Evolutionary conservation across 2,329 filamentous ascomycete species (phyloP).

Genomic region (Penicillium sp.): DNA sequence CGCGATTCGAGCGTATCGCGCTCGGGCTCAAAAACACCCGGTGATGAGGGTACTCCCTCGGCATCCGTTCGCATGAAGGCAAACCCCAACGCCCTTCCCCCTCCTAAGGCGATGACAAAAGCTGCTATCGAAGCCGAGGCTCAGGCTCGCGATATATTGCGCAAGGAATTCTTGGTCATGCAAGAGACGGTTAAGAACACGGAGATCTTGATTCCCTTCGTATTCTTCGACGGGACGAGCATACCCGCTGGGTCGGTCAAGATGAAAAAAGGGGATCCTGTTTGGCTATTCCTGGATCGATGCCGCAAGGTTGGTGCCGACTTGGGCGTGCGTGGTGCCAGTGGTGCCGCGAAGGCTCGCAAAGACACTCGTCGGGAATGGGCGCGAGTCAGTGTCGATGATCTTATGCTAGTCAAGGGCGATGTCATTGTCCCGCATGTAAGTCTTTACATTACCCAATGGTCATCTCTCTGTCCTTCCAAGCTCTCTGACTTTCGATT

Average conservation of each 20-base stretch:
- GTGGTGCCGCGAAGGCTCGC: slow-evolving; percentile 43
- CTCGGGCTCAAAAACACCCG: slow-evolving; percentile 38
- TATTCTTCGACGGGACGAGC: slow-evolving; percentile 94
- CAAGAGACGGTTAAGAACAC: slow-evolving; percentile 86
- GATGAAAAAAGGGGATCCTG: slow-evolving; percentile 86
- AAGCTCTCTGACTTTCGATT: slow-evolving; percentile 8
- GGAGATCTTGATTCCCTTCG: slow-evolving; percentile 87
- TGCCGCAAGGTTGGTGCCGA: slow-evolving; percentile 88
- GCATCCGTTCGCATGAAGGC: slow-evolving; percentile 39
- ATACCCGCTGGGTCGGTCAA: slow-evolving; percentile 78
- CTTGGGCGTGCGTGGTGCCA: slow-evolving; percentile 65
- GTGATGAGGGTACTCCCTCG: slow-evolving; percentile 31
- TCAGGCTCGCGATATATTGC: slow-evolving; percentile 67
- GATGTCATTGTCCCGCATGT: slow-evolving; percentile 93
- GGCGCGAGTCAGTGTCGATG: slow-evolving; percentile 91
- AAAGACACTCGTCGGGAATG: slow-evolving; percentile 72
- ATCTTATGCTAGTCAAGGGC: slow-evolving; percentile 87
- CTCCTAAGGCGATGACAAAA: slow-evolving; percentile 75
- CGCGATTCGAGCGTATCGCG: slow-evolving; percentile 40
- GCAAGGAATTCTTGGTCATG: slow-evolving; percentile 75
- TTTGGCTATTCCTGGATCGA: slow-evolving; percentile 91
- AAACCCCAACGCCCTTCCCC: slow-evolving; percentile 46
- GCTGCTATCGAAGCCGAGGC: slow-evolving; percentile 74
- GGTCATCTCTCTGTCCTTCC: background rate
- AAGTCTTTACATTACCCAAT: slow-evolving; percentile 42